Evolutionary conservation across 2,329 filamentous ascomycete species (phyloP), one percentile per base, ranked within the genome.

Genomic region (Colletotrichum sublineola): DNA sequence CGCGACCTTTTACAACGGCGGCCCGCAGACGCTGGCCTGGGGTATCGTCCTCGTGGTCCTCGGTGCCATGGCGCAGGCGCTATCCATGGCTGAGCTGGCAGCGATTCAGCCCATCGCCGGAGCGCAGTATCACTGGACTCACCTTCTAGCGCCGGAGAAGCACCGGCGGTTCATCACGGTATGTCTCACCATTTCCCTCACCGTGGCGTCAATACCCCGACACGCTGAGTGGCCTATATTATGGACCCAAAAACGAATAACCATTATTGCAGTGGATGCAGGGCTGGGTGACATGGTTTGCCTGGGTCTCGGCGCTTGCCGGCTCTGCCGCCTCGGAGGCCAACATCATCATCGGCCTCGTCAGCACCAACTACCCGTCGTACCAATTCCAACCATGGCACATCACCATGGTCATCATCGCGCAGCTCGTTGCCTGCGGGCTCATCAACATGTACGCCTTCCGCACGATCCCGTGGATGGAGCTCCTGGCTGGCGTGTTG

Each of bases 51-150:
- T 72, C 38, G 69, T 72, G 7, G 69, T 72, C 38, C 58, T 72
- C 29, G 69, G 69, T 18, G 69, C 69, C 2, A 72, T 72, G 69
- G 60, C 69, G 3, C 65, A 72, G 66, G 69, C 69, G 5, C 38
- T 72, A 2, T 72, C 69, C 50, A 76, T 76, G 75, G 75, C 75
- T 1, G 75, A 76, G 50, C 75, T 76, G n/a, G 69, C 75, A 11
- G 73, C 75, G 44, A 76, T 76, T n/a, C 74, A 74, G 1, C 75
- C 75, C 15, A 76, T 76, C 48, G 75, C 75, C 18, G 75, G 75
- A 11, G 75, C 75, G 3, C 75, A 76, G 57, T 76, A 76, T 38
- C 75, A 76, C 63, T 76, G 75, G 75, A 72, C 69, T 38, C 60
- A 72, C 55, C 69, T 72, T 15, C 65, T 72, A 8, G 69, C 69